These are phyloP conservation scores for Plectranthus barbatus DNA, from an alignment of 257 asterid genomes.

Conservation along the genomic window DNA sequence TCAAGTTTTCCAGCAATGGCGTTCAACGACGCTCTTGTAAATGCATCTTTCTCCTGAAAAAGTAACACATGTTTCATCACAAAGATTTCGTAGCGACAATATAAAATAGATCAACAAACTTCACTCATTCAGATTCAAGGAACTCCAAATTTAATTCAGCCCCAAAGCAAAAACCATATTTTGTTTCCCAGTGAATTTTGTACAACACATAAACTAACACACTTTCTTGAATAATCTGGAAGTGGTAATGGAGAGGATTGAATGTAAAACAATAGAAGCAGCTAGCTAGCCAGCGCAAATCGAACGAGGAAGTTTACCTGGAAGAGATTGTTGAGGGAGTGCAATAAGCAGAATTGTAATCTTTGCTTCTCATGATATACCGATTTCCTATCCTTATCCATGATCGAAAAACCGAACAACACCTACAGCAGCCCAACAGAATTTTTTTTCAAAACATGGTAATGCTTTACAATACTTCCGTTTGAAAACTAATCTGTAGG, in stretches of 20 bases:
- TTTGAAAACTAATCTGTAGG: background rate
- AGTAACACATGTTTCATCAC: constrained; percentile 4
- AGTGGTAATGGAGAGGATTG: background rate
- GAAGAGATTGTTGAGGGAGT: constrained; percentile 87
- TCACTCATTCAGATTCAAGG: background rate
- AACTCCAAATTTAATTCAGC: background rate
- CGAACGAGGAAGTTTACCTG: constrained; percentile 47
- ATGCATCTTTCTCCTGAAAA: constrained; percentile 68
- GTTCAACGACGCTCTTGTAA: constrained; percentile 52
- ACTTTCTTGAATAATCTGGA: background rate
- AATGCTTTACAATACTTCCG: background rate
- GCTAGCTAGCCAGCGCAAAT: background rate
- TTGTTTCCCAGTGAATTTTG: background rate
- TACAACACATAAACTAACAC: background rate
- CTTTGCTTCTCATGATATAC: constrained; percentile 86
- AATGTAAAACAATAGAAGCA: background rate
- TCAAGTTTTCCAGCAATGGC: constrained; percentile 57
- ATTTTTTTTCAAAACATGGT: background rate
- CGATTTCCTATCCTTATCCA: constrained; percentile 34
- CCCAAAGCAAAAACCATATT: background rate
- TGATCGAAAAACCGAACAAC: constrained; percentile 4
- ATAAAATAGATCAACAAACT: background rate
- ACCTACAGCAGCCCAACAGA: background rate
- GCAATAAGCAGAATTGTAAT: constrained; percentile 75
- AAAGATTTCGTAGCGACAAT: background rate